Evolutionary conservation across 345 rosid species (phyloP).

Genomic region (Atalantia buxifolia): DNA sequence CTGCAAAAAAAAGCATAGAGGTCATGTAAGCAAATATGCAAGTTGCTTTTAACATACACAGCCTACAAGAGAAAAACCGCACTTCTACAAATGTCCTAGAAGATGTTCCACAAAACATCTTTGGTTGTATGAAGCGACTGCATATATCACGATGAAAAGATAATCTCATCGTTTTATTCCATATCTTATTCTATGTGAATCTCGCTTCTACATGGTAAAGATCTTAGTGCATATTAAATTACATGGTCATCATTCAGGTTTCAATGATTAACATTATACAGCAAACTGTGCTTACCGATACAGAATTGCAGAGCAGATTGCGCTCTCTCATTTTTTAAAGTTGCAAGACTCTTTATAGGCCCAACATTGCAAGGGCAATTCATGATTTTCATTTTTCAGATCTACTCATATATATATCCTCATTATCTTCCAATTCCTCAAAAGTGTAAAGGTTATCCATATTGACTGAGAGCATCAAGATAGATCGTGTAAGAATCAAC

Average conservation of each 20-base stretch:
- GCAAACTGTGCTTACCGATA: neutral
- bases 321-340: neutral
- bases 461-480: neutral
- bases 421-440: neutral
- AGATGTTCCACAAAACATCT: neutral
- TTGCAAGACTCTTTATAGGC: neutral
- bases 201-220: neutral
- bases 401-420: neutral
- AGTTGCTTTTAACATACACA: neutral
- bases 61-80: neutral
- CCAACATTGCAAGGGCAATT: neutral
- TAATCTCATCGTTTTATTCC: neutral
- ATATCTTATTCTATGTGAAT: neutral
- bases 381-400: neutral
- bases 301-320: neutral
- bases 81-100: neutral
- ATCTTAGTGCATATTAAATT: neutral
- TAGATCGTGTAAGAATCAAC: neutral
- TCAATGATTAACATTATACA: neutral
- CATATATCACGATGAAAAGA: neutral
- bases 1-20: constrained; percentile 23
- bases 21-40: neutral
- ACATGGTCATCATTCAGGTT: neutral
- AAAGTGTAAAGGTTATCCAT: neutral
- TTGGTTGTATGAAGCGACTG: neutral